A percentile compares a stretch with the other conserved stretches of the same genome.
phyloP scores from a whole-genome alignment of 345 rosid genomes.

The Trapa incisa region DNA sequence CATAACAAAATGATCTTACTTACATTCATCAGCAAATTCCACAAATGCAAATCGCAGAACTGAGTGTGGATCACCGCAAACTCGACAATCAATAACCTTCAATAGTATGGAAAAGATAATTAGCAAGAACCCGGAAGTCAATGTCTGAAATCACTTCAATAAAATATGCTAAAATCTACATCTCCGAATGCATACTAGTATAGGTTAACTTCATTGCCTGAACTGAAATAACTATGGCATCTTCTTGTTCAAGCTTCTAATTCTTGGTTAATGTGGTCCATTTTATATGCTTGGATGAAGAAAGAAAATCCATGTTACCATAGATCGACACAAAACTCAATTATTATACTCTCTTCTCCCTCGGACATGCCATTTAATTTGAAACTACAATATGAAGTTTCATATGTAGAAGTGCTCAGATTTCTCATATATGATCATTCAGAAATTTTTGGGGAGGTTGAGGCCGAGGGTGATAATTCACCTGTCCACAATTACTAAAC shows the following conservation, averaged over 20 bases:
- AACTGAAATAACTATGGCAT: not conserved
- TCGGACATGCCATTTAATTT: not conserved
- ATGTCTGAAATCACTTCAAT: not conserved
- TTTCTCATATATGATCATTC: too few relatives aligned
- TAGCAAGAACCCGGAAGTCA: not conserved
- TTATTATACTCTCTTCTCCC: not conserved
- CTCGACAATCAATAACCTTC: conserved; percentile 93
- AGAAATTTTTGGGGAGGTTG: too few relatives aligned
- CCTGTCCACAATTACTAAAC: too few relatives aligned
- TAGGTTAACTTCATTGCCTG: not conserved
- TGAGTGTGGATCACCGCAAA: conserved; percentile 92
- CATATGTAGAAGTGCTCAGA: too few relatives aligned
- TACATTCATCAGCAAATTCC: conserved; percentile 84
- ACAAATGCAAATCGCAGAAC: conserved; percentile 93
- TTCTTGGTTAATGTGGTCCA: not conserved
- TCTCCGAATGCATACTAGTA: not conserved
- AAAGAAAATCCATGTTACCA: not conserved
- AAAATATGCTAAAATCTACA: not conserved
- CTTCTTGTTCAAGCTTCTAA: not conserved
- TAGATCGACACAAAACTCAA: not conserved
- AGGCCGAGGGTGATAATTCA: too few relatives aligned
- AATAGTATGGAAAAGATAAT: conserved; percentile 11
- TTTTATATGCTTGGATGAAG: not conserved
- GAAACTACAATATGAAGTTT: not conserved
- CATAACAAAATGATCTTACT: conserved; percentile 11